phyloP scores from a whole-genome alignment of 257 asterid species.

The Solanum tacnaense region DNA sequence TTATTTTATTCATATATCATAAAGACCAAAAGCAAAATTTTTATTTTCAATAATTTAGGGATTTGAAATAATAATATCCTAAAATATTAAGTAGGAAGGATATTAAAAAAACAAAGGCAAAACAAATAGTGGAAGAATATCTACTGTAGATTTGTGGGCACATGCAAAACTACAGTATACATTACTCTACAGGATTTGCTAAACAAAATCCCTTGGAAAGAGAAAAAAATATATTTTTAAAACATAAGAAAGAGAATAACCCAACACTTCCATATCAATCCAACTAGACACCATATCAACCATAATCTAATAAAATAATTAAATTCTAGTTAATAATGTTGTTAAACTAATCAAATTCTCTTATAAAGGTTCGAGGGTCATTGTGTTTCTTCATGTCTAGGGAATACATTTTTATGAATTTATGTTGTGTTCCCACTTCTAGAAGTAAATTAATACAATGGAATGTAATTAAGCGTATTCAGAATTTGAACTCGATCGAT shows the following conservation, averaged over 20 bases:
- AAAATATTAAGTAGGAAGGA: neutral
- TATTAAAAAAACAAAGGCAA: neutral
- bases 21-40: neutral
- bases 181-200: conserved; percentile 11
- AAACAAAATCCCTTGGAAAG: conserved; percentile 3
- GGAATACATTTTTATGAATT: conserved; percentile 1
- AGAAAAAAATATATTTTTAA: neutral
- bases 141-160: conserved; percentile 40
- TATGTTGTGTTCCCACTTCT: neutral
- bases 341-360: neutral
- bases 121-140: conserved; percentile 17
- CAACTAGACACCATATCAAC: conserved; percentile 33
- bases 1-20: neutral
- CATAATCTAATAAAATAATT: conserved; percentile 22
- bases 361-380: neutral
- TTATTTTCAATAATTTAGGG: neutral
- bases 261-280: conserved; percentile 17
- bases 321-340: conserved; percentile 4
- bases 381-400: neutral
- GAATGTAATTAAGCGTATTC: neutral
- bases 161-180: conserved; percentile 19
- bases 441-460: conserved; percentile 4
- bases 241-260: neutral
- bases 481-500: no score
- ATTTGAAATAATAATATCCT: neutral